A percentile compares a stretch with the other conserved stretches of the same genome.
phyloP scores from a whole-genome alignment of 2,329 filamentous ascomycete genomes.

The Cladosporium velox region DNA sequence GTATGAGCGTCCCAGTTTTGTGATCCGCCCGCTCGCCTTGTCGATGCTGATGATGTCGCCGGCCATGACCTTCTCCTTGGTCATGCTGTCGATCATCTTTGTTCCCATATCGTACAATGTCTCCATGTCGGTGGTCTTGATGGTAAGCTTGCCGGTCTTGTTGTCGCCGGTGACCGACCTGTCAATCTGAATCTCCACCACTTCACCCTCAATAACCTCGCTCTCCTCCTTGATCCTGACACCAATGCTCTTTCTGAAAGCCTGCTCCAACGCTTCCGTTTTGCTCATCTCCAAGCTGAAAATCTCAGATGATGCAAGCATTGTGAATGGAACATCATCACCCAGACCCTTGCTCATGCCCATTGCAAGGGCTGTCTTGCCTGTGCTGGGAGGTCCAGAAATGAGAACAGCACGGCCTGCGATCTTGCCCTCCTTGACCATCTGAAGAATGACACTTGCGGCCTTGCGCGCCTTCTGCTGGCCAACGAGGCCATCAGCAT shows the following conservation, averaged over 20 bases:
- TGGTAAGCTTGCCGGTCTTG: constrained; percentile 98
- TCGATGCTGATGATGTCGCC: constrained; percentile 98
- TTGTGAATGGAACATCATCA: constrained; percentile 92
- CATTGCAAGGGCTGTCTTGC: constrained; percentile 98
- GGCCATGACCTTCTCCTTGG: constrained; percentile 97
- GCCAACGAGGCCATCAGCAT: constrained; percentile 91
- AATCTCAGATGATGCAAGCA: constrained; percentile 92
- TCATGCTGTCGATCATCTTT: constrained; percentile 99
- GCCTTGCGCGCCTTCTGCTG: constrained; percentile 97
- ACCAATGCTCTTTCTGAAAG: constrained; percentile 98
- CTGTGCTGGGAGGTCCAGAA: constrained; percentile 92
- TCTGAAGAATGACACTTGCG: constrained; percentile 92
- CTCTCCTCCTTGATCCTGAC: constrained; percentile 98
- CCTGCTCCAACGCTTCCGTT: constrained; percentile 95
- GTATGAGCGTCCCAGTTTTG: constrained; percentile 92
- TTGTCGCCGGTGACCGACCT: constrained; percentile 91
- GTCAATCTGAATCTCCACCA: constrained; percentile 98
- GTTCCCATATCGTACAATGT: constrained; percentile 99
- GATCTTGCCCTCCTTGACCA: constrained; percentile 99
- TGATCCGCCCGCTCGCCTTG: constrained; percentile 97
- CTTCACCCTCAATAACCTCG: constrained; percentile 98
- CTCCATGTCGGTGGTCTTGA: constrained; percentile 99
- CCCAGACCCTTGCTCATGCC: constrained; percentile 97
- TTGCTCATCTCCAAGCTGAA: constrained; percentile 99
- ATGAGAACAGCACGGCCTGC: constrained; percentile 92